Conservation (phyloP, 768 basidiomycete species). For the Pholiota microspora region DNA sequence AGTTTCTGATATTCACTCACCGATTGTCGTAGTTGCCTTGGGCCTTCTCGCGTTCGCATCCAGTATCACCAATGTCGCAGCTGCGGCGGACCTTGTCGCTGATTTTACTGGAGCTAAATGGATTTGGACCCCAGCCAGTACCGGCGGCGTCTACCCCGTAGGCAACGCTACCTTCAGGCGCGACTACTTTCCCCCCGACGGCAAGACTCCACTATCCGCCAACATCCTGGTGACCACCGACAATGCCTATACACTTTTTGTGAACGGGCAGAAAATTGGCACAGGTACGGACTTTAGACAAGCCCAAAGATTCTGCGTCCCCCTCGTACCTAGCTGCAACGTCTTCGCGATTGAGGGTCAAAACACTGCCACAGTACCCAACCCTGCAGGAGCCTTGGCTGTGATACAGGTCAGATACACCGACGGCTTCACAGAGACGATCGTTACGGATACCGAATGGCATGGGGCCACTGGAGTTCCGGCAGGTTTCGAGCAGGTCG, state of each 20-base stretch:
- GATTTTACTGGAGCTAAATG: constrained; percentile 17
- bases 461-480: constrained; percentile 22
- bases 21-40: not conserved
- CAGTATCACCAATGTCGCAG: not conserved
- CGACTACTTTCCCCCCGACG: constrained; percentile 21
- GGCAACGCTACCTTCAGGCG: constrained; percentile 30
- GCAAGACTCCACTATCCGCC: constrained; percentile 26
- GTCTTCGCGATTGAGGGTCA: constrained; percentile 30
- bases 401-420: constrained; percentile 29
- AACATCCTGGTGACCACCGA: constrained; percentile 29
- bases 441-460: constrained; percentile 31
- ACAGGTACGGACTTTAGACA: constrained; percentile 13
- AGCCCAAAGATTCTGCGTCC: constrained; percentile 28
- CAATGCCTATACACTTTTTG: constrained; percentile 29
- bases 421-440: constrained; percentile 27
- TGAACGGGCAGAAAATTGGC: constrained; percentile 28
- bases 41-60: not conserved
- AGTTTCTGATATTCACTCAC: too few relatives aligned
- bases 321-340: constrained; percentile 25
- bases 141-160: constrained; percentile 16
- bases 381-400: constrained; percentile 29
- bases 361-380: constrained; percentile 7
- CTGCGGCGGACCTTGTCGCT: not conserved
- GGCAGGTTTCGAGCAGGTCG: constrained; percentile 26
- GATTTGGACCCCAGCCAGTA: constrained; percentile 29